phyloP scores from a whole-genome alignment of 305 asterid species.

The Rubia tinctorum region DNA sequence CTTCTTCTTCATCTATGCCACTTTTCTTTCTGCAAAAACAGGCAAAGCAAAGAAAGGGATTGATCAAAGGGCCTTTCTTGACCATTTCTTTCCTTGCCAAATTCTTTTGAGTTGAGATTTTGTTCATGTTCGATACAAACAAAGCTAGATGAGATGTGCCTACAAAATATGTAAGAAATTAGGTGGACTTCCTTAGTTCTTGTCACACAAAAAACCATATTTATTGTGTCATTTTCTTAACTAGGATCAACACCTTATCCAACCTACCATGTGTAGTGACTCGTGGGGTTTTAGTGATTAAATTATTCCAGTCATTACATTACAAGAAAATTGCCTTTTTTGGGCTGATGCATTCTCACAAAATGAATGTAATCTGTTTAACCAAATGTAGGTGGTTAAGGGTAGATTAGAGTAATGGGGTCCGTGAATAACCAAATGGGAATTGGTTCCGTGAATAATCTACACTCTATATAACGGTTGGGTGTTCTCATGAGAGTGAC shows the following conservation, averaged over 20 bases:
- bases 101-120: not conserved
- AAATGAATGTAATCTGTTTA: not conserved
- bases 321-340: not conserved
- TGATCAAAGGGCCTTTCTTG: not conserved
- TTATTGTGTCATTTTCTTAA: not conserved
- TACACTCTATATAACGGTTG: no score
- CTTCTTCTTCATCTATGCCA: not conserved
- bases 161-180: not conserved
- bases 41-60: conserved; percentile 13
- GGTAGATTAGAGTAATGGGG: not conserved
- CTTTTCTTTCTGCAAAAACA: not conserved
- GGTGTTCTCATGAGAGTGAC: no score
- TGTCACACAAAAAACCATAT: not conserved
- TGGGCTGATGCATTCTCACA: not conserved
- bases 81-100: not conserved
- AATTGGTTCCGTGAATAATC: no score
- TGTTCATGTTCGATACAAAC: not conserved
- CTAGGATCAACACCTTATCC: conserved; percentile 2
- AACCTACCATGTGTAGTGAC: not conserved
- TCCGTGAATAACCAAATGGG: no score
- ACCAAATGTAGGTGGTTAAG: not conserved
- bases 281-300: not conserved
- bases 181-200: not conserved
- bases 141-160: not conserved
- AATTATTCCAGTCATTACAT: not conserved